phyloP scores from a whole-genome alignment of 2,329 filamentous ascomycete species.

The Diaporthe citri region DNA sequence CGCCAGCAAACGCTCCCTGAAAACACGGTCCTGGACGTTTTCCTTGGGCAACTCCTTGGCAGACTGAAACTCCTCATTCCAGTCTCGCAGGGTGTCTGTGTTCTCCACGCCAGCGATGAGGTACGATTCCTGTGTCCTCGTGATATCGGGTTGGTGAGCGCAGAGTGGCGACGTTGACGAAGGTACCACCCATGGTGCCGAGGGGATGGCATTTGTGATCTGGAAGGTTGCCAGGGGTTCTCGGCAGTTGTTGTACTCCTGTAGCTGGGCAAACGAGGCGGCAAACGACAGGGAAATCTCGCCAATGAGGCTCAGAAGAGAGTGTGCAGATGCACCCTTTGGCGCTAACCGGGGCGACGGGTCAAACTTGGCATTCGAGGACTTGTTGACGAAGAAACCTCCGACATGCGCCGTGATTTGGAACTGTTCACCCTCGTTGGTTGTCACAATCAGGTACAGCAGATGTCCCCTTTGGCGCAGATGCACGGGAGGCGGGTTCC shows the following conservation, averaged over 20 bases:
- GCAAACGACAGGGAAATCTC: constrained; percentile 87
- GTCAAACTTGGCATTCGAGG: constrained; percentile 94
- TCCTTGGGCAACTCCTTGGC: constrained; percentile 95
- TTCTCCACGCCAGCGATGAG: constrained; percentile 92
- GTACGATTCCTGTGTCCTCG: constrained; percentile 92
- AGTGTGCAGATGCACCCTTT: constrained; percentile 86
- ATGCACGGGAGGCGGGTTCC: constrained; percentile 96
- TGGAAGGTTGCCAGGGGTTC: constrained; percentile 95
- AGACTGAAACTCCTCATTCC: constrained; percentile 99
- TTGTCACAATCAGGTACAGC: constrained; percentile 89
- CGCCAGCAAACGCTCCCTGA: constrained; percentile 91
- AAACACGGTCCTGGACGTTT: constrained; percentile 93
- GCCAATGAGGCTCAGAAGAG: constrained; percentile 82
- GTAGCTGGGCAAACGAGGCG: constrained; percentile 79
- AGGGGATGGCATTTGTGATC: constrained; percentile 93
- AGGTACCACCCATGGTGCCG: constrained; percentile 91
- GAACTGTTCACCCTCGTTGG: constrained; percentile 93
- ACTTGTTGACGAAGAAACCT: constrained; percentile 98
- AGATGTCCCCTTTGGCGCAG: constrained; percentile 92
- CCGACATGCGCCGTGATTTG: constrained; percentile 95
- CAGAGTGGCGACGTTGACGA: constrained; percentile 70
- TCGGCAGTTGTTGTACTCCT: constrained; percentile 86
- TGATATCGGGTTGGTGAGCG: constrained; percentile 84
- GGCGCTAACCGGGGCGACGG: constrained; percentile 83
- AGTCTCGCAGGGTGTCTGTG: constrained; percentile 93